A percentile compares a stretch with the other conserved stretches of the same genome.
These are phyloP conservation scores for Porphyra umbilicalis DNA, from an alignment of 31 red algal genomes.

Conservation along the genomic window DNA sequence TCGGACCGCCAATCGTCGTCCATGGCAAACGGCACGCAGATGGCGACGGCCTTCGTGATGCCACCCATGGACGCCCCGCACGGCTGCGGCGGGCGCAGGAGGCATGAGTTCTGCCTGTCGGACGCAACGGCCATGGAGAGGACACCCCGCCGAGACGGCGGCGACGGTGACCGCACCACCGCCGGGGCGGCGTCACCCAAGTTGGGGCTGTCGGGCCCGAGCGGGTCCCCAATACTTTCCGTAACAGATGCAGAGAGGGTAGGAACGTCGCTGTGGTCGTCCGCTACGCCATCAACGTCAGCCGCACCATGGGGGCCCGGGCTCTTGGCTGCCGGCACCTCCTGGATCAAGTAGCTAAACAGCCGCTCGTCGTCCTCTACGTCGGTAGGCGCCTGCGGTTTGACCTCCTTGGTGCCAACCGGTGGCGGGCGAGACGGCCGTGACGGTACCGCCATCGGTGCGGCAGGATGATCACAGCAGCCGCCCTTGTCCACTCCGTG, in stretches of 20 bases:
- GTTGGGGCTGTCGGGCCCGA: background rate
- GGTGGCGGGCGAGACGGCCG: background rate
- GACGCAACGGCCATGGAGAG: background rate
- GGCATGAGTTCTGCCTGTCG: background rate
- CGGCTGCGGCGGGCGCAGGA: background rate
- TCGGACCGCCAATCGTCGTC: background rate
- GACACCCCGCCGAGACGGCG: background rate
- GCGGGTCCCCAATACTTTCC: background rate
- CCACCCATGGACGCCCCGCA: background rate
- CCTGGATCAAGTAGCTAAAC: background rate
- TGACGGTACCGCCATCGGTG: background rate
- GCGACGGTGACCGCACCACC: background rate
- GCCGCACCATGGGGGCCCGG: background rate
- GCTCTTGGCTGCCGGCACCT: background rate
- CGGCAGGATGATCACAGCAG: background rate
- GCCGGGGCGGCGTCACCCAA: background rate
- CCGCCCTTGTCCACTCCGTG: background rate
- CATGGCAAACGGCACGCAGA: background rate
- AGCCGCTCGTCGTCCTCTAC: background rate
- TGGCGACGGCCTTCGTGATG: background rate
- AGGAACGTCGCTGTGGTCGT: background rate
- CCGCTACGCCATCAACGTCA: background rate
- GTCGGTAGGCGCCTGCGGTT: background rate
- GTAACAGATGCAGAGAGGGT: background rate
- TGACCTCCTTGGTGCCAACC: background rate